Percentiles rank a stretch among this genome's conserved stretches.
phyloP scores from a whole-genome alignment of 306 rosid species.

The Canavalia gladiata region DNA sequence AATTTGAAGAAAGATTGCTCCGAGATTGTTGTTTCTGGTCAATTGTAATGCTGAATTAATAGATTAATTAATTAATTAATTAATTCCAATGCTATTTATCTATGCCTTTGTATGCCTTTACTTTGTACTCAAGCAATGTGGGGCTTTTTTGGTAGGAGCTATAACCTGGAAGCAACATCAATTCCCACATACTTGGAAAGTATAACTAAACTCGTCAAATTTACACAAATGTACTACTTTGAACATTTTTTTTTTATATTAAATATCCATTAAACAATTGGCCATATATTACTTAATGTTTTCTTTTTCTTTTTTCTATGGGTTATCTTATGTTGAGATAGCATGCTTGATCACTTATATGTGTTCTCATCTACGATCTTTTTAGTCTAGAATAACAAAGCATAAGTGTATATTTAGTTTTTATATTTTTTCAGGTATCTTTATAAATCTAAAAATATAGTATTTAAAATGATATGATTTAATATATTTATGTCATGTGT shows the following conservation, averaged over 20 bases:
- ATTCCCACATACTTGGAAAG: conserved; percentile 39
- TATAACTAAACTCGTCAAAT: conserved; percentile 1
- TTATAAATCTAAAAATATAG: too few relatives aligned
- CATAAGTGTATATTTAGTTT: too few relatives aligned
- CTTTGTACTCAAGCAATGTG: conserved; percentile 49
- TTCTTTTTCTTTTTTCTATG: too few relatives aligned
- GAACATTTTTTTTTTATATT: background rate
- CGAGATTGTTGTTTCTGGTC: conserved; percentile 16
- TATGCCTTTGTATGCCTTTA: conserved; percentile 31
- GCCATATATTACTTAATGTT: background rate
- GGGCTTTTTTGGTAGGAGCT: background rate
- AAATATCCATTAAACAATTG: background rate
- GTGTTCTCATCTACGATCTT: background rate
- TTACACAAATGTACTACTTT: background rate
- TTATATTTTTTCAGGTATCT: too few relatives aligned
- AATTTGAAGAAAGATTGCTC: conserved; percentile 32
- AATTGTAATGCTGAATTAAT: background rate
- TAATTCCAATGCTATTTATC: background rate
- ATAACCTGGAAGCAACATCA: conserved; percentile 18
- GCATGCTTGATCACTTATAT: background rate
- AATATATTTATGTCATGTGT: too few relatives aligned
- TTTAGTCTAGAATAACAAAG: too few relatives aligned
- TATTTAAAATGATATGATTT: too few relatives aligned
- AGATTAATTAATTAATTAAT: background rate
- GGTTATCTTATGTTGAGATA: background rate